Base-by-base conservation (phyloP, 306 rosid genomes). In the Purshia tridentata region DNA sequence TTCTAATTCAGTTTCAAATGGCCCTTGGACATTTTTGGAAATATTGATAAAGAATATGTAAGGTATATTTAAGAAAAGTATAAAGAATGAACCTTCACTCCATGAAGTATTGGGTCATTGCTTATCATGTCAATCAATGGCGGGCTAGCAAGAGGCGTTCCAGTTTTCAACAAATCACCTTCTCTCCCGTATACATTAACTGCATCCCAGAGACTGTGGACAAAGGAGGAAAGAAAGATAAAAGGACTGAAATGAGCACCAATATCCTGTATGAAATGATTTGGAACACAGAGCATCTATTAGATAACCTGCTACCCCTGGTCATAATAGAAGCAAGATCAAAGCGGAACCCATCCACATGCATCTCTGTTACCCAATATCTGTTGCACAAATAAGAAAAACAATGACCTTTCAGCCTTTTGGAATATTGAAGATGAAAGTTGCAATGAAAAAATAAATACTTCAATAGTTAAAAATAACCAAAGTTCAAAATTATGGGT, bases 251-350 rank as follows among this genome's bases (percentile, higher is more conserved):
- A 78, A 76, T 61, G 71, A 76, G 65, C 44, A 68, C 19, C 53
- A 35, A 50, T 68, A 55, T 72, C 65, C 67, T 5, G 50, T 55
- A 80, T 51, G 57, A 77, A 67, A 72, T 73, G 22, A 76, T n/a
- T 40, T 47, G 59, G 9, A 59, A 51, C 23, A 48, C 37, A 79
- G 42, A 79, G 61, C 74, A 60, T 68, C 76, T 48, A 58, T 61
- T 54, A 61, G 69, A 79, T 75, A 81, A 94, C 99, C 99, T 94
- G 97, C 91, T 89, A 76, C 85, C 77, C 87, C 97, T 86, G 75
- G 96, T 87, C 96, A 94, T 88, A 74, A 94, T 94, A 49, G 97
- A 91, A 72, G 99, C 99, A 81, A 94, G 97, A 87, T 94, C 99
- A 76, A 94, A 94, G 85, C 99, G 97, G 90, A 94, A 94, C 74